Base-by-base conservation (phyloP, 2,329 filamentous ascomycete genomes). In the Venturia oleaginea region DNA sequence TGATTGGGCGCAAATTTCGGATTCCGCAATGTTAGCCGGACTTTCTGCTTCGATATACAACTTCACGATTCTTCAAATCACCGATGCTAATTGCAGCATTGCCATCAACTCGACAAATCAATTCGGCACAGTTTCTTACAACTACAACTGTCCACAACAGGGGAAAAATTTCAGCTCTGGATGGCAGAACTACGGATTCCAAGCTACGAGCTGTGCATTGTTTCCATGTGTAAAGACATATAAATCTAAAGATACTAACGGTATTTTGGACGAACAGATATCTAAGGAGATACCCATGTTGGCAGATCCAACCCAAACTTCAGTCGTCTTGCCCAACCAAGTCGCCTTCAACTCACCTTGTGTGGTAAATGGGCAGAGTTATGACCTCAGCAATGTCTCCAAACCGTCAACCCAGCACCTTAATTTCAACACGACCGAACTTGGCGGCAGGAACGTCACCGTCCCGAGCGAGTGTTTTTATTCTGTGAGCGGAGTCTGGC, bases 1-100 rank as follows among this genome's bases (percentile, higher is more conserved):
- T n/a, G 27, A 32, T 13, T 57, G 51, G 51, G 51, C 51, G 22
- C 27, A 57, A 34, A 34, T 57, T 10, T 57, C 30, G 10, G 30
- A 34, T 13, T 1, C 30, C 27, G 27, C 17, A 24, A 57, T 34
- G 51, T 15, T 22, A 57, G 51, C 51, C 24, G 51, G 27, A 15
- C 51, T 32, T 27, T 22, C 51, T 57, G 51, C 51, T 34, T 57
- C 51, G 15, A 34, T 57, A 32, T 34, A 57, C 51, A 57, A 57
- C 17, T 32, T 57, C 27, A 57, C 51, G 3, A 15, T 57, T 4
- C 30, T 57, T n/a, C 51, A 57, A 6, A n/a, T 57, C 6, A 57
- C 30, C 17, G 51, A 22, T 34, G 51, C 51, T 5, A 57, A 57
- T n/a, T 57, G 51, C 24, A 57, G 27, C n/a, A 57, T 57, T 4